Base-by-base conservation (phyloP, 805 yeast genomes). In the Komagataella mondaviorum region DNA sequence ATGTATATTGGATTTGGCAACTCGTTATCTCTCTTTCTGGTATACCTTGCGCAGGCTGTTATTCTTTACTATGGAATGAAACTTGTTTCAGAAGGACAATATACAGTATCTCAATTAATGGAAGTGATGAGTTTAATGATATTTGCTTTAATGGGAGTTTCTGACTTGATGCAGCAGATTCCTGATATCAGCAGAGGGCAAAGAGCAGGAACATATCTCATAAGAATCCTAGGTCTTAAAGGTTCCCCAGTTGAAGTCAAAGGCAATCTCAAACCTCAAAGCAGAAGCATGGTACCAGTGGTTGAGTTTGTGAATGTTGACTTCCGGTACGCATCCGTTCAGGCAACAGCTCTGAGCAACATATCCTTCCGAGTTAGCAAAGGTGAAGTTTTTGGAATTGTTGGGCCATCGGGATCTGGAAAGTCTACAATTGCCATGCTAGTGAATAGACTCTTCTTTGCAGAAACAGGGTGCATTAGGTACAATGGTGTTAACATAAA, bases 351-450 rank as follows among this genome's bases (percentile, higher is more conserved):
- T 3, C 68, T 84, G 36, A 63, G 67, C 1, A 57, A 72, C 30
- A 57, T 85, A 6, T 63, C 64, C 7, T 66, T 84, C 36, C 46
- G 53, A 0, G 61, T 90, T 1, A 24, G 59, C 0, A 57, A 66
- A 8, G 76, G 78, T 17, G 77, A 79, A 52, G 69, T 77, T 0
- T 69, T 85, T 18, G 93, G 87, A 0, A 64, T 93, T 1, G 78
- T 83, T 3, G 99, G 99, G 0, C 80, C 77, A 43, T 87, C 97
- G 1, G 99, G 99, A 0, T 76, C 84, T 12, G 99, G 99, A 0
- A 93, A 93, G 64, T 85, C 96, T 0, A 88, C 98, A 0, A 55
- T 91, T 1, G 65, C 80, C 0, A 69, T 73, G 1, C 57, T 90
- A 10, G 55, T 90, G 0, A 64, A 81, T 1, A 69, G 83, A 49